Conservation (phyloP, 495 filamentous ascomycete species). For the Hypoxylon subgilvum region DNA sequence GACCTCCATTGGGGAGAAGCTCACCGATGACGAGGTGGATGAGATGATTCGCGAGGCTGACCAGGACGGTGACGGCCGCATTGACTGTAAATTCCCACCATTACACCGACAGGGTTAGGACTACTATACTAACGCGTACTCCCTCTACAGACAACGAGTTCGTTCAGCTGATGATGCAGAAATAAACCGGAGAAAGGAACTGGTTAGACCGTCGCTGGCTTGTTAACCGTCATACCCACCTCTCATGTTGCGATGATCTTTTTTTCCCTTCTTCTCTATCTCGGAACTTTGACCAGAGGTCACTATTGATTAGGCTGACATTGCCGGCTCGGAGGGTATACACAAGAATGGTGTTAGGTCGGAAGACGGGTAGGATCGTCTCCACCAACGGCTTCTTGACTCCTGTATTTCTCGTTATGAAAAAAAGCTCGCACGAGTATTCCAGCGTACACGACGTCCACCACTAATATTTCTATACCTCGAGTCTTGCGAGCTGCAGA, state of each 20-base stretch:
- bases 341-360: constrained; percentile 37
- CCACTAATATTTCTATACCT: neutral
- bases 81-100: constrained; percentile 76
- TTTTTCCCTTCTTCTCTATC: constrained; percentile 30
- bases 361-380: constrained; percentile 33
- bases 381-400: constrained; percentile 32
- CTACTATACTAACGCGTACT: constrained; percentile 44
- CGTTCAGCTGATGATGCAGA: constrained; percentile 99
- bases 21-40: constrained; percentile 99
- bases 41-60: constrained; percentile 99
- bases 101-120: neutral
- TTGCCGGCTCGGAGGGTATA: constrained; percentile 22
- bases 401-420: constrained; percentile 29
- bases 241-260: constrained; percentile 39
- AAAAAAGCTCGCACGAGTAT: constrained; percentile 11
- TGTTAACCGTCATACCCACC: constrained; percentile 39
- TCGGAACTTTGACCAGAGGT: constrained; percentile 19
- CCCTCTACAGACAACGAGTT: constrained; percentile 95
- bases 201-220: constrained; percentile 23
- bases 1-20: constrained; percentile 99
- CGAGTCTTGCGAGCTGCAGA: neutral
- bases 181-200: constrained; percentile 62
- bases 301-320: constrained; percentile 20
- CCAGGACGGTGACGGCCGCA: constrained; percentile 94
- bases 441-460: constrained; percentile 7